Evolutionary conservation across 495 filamentous ascomycete genomes (phyloP).

Genomic region (Oidiodendron maius): DNA sequence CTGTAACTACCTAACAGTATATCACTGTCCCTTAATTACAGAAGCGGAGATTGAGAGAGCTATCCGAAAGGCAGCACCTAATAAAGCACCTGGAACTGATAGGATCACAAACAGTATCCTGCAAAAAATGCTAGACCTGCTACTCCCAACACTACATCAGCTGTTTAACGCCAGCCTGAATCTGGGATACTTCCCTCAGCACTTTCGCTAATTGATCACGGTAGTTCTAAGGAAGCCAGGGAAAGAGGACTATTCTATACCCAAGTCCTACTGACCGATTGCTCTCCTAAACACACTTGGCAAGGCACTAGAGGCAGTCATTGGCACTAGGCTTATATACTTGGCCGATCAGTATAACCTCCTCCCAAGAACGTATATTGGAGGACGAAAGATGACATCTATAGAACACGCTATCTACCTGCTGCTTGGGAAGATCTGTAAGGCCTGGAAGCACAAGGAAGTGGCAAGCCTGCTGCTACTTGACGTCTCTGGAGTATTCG

Average conservation of each 20-base stretch:
- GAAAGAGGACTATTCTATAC: slow-evolving; percentile 23
- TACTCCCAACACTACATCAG: slow-evolving; percentile 12
- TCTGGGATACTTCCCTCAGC: slow-evolving; percentile 20
- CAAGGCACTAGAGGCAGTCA: slow-evolving; percentile 26
- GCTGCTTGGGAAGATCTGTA: slow-evolving; percentile 19
- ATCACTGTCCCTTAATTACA: slow-evolving; percentile 17
- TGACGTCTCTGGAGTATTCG: slow-evolving; percentile 20
- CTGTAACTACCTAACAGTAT: slow-evolving; percentile 10
- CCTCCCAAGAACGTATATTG: slow-evolving; percentile 22
- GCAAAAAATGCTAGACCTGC: slow-evolving; percentile 8
- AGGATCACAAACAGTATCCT: too few species aligned
- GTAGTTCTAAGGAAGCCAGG: slow-evolving; percentile 27
- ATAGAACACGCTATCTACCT: slow-evolving; percentile 17
- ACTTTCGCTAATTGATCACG: slow-evolving; percentile 24
- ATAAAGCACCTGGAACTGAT: slow-evolving; percentile 26
- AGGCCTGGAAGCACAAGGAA: slow-evolving; percentile 9
- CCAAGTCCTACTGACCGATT: slow-evolving; percentile 28
- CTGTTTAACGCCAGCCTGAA: slow-evolving; percentile 24
- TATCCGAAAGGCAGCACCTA: slow-evolving; percentile 8
- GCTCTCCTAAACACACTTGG: slow-evolving; percentile 30
- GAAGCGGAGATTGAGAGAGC: slow-evolving; percentile 17
- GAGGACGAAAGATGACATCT: slow-evolving; percentile 19
- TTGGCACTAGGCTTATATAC: slow-evolving; percentile 21
- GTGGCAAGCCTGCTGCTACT: slow-evolving; percentile 15
- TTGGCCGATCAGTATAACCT: slow-evolving; percentile 19